These are phyloP conservation scores for Stachybotrys chartarum DNA, from an alignment of 2,329 filamentous ascomycete species.

Conservation along the genomic window DNA sequence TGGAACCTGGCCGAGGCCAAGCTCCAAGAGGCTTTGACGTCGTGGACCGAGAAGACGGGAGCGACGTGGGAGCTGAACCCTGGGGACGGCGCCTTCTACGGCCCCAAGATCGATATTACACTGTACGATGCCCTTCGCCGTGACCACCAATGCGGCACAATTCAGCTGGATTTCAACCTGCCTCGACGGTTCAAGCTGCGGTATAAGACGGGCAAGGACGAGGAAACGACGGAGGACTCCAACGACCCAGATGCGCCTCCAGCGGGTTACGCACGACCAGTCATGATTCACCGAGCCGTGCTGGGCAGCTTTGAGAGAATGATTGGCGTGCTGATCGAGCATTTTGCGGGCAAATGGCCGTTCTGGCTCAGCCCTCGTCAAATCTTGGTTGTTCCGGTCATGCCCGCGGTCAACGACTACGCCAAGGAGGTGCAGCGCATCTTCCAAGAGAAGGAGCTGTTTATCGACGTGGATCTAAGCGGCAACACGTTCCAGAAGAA, in stretches of 20 bases:
- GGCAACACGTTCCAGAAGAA: conserved; percentile 86
- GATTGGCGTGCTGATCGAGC: conserved; percentile 73
- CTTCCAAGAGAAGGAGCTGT: conserved; percentile 62
- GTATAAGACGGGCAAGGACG: conserved; percentile 44
- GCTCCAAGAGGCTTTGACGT: conserved; percentile 70
- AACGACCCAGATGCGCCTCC: conserved; percentile 42
- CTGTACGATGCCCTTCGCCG: conserved; percentile 81
- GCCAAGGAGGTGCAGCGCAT: conserved; percentile 65
- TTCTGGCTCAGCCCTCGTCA: conserved; percentile 85
- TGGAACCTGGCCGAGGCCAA: conserved; percentile 86
- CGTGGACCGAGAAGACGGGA: conserved; percentile 57
- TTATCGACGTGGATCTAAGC: conserved; percentile 49
- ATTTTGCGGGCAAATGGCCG: conserved; percentile 82
- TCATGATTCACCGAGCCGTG: conserved; percentile 83
- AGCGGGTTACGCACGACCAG: conserved; percentile 67
- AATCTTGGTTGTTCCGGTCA: conserved; percentile 53
- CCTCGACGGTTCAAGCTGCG: conserved; percentile 32
- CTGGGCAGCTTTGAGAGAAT: conserved; percentile 61
- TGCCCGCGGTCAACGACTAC: conserved; percentile 73
- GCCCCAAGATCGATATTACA: conserved; percentile 96
- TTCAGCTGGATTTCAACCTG: conserved; percentile 89
- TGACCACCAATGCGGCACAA: conserved; percentile 59
- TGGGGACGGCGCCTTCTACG: conserved; percentile 96
- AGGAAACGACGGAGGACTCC: conserved; percentile 34
- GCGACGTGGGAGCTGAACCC: conserved; percentile 84